Conservation (phyloP, 352 stramenopile genomes). For the Phytophthora melonis region DNA sequence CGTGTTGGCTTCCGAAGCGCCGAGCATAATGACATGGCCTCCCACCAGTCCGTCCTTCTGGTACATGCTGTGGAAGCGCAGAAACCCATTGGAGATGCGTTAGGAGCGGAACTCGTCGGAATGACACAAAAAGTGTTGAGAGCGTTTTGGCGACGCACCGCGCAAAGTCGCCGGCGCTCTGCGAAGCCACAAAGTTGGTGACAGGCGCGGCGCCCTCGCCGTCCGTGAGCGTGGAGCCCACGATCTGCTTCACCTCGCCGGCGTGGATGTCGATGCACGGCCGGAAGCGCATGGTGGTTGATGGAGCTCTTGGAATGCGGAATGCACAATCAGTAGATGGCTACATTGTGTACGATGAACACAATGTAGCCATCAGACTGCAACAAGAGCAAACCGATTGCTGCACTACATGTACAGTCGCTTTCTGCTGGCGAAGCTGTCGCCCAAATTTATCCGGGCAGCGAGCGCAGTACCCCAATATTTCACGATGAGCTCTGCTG, state of each 20-base stretch:
- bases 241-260: constrained; percentile 99
- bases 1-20: constrained; percentile 91
- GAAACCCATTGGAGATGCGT: constrained; percentile 3
- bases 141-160: constrained; percentile 41
- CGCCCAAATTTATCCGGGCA: too few species aligned
- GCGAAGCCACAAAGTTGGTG: constrained; percentile 94
- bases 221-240: constrained; percentile 97
- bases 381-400: too few species aligned
- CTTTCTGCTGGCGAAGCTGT: neutral
- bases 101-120: constrained; percentile 1
- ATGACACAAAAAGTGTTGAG: neutral
- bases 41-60: constrained; percentile 88
- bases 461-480: too few species aligned
- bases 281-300: constrained; percentile 93
- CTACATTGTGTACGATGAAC: constrained; percentile 1
- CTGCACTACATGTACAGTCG: too few species aligned
- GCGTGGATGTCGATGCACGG: constrained; percentile 99
- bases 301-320: neutral
- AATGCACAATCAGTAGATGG: constrained; percentile 20
- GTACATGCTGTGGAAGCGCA: constrained; percentile 87
- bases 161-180: constrained; percentile 80
- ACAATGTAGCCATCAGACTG: constrained; percentile 10
- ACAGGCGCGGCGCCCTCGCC: constrained; percentile 63
- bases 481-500: neutral
- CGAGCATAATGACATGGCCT: constrained; percentile 99